Conservation (phyloP, 1,284 basidiomycete genomes). For the Apiotrichum sp. region DNA sequence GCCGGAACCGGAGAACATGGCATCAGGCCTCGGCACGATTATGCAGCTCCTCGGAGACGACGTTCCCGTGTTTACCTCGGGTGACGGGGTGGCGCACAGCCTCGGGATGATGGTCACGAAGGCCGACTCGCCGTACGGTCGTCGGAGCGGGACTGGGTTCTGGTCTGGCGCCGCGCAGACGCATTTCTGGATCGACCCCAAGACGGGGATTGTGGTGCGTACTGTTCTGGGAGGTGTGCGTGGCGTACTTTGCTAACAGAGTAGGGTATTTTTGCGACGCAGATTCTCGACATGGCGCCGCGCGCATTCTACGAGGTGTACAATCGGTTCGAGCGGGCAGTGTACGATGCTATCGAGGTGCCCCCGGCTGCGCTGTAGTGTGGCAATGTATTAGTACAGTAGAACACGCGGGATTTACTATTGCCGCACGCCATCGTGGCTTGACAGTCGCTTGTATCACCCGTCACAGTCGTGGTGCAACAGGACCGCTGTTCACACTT, state of each 20-base stretch:
- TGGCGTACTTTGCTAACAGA: not conserved
- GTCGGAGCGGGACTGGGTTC: slow-evolving; percentile 14
- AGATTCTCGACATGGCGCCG: slow-evolving; percentile 2
- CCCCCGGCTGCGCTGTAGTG: not conserved
- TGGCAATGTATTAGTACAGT: not conserved
- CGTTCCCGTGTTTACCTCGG: slow-evolving; percentile 4
- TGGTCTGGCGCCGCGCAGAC: slow-evolving; percentile 27
- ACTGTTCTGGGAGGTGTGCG: too few relatives aligned
- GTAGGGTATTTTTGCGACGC: slow-evolving; percentile 4
- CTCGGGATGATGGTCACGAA: slow-evolving; percentile 4
- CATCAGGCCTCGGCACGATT: slow-evolving; percentile 7
- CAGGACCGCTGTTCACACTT: too few relatives aligned
- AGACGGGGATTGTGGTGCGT: slow-evolving; percentile 13
- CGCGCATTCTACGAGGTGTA: not conserved
- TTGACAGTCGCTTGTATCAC: too few relatives aligned
- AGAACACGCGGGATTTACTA: too few relatives aligned
- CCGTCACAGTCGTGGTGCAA: too few relatives aligned
- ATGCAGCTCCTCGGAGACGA: slow-evolving; percentile 4
- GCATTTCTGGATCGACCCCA: slow-evolving; percentile 22
- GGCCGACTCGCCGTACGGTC: slow-evolving; percentile 7
- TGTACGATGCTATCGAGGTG: slow-evolving; percentile 5
- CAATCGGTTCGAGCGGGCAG: slow-evolving; percentile 3
- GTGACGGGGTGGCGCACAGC: slow-evolving; percentile 8
- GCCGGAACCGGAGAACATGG: slow-evolving; percentile 3
- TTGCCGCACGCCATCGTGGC: too few relatives aligned